Conservation (phyloP, 306 rosid genomes). For the Crataegus laevigata region DNA sequence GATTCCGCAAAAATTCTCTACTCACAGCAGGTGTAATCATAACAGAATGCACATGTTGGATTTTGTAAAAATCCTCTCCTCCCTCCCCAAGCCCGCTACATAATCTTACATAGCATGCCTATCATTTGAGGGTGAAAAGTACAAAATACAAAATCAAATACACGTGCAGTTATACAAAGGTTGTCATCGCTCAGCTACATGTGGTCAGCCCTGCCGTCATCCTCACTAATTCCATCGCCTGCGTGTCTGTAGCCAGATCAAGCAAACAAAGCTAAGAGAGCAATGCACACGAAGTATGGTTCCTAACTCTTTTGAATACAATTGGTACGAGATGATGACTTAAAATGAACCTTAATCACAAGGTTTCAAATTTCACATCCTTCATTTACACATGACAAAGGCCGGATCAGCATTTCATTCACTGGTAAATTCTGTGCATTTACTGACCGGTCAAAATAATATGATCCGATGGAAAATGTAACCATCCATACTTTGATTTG, state of each 20-base stretch:
- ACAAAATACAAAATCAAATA: constrained; percentile 36
- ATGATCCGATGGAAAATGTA: neutral
- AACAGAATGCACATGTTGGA: too few relatives aligned
- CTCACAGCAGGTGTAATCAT: too few relatives aligned
- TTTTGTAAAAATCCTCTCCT: too few relatives aligned
- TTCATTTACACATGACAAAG: neutral
- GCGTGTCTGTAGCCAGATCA: constrained; percentile 54
- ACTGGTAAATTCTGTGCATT: neutral
- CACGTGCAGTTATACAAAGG: constrained; percentile 28
- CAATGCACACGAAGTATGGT: neutral
- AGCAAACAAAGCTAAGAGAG: neutral
- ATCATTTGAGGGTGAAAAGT: constrained; percentile 10
- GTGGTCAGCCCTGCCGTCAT: constrained; percentile 75
- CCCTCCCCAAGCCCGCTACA: too few relatives aligned
- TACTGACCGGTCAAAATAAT: neutral
- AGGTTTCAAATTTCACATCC: neutral
- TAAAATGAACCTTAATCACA: neutral
- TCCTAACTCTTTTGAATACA: neutral
- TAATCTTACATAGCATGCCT: constrained; percentile 31
- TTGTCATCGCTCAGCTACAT: constrained; percentile 33
- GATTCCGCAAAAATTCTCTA: too few relatives aligned
- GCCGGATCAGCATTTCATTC: neutral
- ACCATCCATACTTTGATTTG: neutral
- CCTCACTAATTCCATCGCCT: constrained; percentile 62
- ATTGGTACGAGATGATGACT: neutral